Conservation (phyloP, 2,329 filamentous ascomycete species). For the Penicillium nordicum region DNA sequence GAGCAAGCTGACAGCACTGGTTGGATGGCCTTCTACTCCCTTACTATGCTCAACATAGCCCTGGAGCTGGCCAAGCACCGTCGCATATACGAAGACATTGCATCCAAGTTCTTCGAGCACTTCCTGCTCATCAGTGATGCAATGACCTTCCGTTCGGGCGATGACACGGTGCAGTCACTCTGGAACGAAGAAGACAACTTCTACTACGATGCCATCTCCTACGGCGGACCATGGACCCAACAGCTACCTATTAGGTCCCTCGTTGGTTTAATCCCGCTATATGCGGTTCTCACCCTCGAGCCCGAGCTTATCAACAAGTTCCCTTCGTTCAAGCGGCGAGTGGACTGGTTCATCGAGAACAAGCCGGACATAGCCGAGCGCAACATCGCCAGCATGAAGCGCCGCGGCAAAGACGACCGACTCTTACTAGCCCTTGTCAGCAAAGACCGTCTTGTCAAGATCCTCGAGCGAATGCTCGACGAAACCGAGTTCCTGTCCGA, state of each 20-base stretch:
- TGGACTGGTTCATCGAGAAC: slow-evolving; percentile 93
- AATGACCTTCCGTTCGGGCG: slow-evolving; percentile 77
- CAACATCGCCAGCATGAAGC: slow-evolving; percentile 90
- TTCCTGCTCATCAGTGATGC: slow-evolving; percentile 98
- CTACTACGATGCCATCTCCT: slow-evolving; percentile 98
- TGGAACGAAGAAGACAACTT: slow-evolving; percentile 96
- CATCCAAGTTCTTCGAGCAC: slow-evolving; percentile 98
- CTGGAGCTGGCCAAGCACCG: slow-evolving; percentile 93
- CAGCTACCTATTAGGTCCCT: slow-evolving; percentile 89
- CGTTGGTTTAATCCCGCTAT: slow-evolving; percentile 89
- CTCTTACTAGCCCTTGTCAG: slow-evolving; percentile 86
- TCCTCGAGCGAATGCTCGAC: slow-evolving; percentile 86
- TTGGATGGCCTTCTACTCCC: slow-evolving; percentile 98
- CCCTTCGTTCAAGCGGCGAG: slow-evolving; percentile 84
- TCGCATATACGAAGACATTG: slow-evolving; percentile 92
- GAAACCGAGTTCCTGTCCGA: slow-evolving; percentile 90
- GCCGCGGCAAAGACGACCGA: slow-evolving; percentile 84
- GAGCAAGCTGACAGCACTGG: slow-evolving; percentile 97
- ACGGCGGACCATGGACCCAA: slow-evolving; percentile 88
- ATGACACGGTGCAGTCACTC: slow-evolving; percentile 69
- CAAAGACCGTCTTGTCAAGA: slow-evolving; percentile 85
- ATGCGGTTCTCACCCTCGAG: slow-evolving; percentile 86
- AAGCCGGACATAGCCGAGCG: slow-evolving; percentile 80
- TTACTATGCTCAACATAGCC: slow-evolving; percentile 96
- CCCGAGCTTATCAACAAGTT: slow-evolving; percentile 90